Evolutionary conservation across 2,329 filamentous ascomycete genomes (phyloP), one percentile per base, ranked within the genome.

Genomic region (Achaetomium macrosporum): DNA sequence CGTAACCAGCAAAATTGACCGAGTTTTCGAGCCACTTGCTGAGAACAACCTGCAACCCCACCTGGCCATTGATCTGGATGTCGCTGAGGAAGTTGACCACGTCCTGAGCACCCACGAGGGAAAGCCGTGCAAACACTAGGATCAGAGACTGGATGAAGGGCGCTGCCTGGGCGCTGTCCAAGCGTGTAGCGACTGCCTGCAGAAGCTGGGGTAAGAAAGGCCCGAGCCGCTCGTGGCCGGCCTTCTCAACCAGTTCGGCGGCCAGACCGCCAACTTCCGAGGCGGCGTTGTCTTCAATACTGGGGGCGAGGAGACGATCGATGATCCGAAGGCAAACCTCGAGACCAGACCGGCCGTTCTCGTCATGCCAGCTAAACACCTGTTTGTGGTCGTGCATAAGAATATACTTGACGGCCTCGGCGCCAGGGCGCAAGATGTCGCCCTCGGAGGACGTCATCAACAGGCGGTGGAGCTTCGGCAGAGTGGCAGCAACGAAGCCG

Each of bases 21-120:
- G 90, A 96, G 70, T 97, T 96, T 73, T 97, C 93, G 1, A 99
- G 76, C 93, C 93, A 99, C 71, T 97, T 96, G 70, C 84, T 80
- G 60, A 97, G 74, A 3, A 99, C 93, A 20, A 96, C 84, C 58
- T 91, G 83, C 8, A 99, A 74, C n/a, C 91, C 93, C 64, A 79
- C 95, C 65, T 87, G 78, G 16, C 84, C 85, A 44, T 83, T 82
- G 59, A 97, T 87, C 61, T 90, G 81, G 57, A 96, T 85, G 64
- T 90, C 85, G 56, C 86, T 86, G 31, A 99, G 76, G 73, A 99
- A 99, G 51, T 93, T 85, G 13, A 97, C 86, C 2, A 99, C 91
- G 63, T 97, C 93, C 20, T 83, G 82, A 10, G 92, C 87, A 44
- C 89, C 90, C 46, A 87, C 83, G 13, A 97, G 78, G 10, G 90